Evolutionary conservation across 2,329 filamentous ascomycete species (phyloP).

Genomic region (Aureobasidium melanogenum): DNA sequence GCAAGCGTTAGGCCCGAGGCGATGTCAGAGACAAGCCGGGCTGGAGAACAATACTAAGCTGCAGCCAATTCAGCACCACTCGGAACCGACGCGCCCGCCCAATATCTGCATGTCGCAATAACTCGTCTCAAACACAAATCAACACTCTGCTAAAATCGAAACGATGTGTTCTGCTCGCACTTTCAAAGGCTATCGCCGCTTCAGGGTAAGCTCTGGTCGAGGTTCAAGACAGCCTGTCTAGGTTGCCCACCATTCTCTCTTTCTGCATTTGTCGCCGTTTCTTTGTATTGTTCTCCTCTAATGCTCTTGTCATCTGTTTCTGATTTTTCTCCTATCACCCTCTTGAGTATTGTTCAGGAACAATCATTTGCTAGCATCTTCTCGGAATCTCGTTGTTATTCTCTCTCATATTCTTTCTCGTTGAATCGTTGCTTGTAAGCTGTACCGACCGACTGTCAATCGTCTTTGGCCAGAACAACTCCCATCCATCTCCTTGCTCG

Average conservation of each 20-base stretch:
- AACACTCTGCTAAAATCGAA: no score
- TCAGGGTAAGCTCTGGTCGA: not conserved
- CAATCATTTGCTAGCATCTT: not conserved
- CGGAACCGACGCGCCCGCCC: not conserved
- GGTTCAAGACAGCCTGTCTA: not conserved
- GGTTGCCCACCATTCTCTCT: not conserved
- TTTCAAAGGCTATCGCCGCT: not conserved
- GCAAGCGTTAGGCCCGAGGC: not conserved
- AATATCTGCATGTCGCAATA: not conserved
- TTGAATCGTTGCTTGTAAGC: not conserved
- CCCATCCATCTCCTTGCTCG: not conserved
- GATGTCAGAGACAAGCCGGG: not conserved
- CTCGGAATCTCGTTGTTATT: not conserved
- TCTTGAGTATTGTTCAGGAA: not conserved
- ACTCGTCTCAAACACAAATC: no score
- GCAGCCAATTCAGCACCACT: not conserved
- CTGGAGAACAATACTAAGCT: conserved; percentile 16
- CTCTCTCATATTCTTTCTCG: not conserved
- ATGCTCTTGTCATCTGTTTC: not conserved
- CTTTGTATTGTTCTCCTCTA: conserved; percentile 8
- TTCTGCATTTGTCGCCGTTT: not conserved
- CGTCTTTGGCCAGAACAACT: not conserved
- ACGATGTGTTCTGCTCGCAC: not conserved
- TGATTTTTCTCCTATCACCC: not conserved
- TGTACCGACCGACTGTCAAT: not conserved